Base-by-base conservation (phyloP, 768 basidiomycete species). In the Suillus weaverae region DNA sequence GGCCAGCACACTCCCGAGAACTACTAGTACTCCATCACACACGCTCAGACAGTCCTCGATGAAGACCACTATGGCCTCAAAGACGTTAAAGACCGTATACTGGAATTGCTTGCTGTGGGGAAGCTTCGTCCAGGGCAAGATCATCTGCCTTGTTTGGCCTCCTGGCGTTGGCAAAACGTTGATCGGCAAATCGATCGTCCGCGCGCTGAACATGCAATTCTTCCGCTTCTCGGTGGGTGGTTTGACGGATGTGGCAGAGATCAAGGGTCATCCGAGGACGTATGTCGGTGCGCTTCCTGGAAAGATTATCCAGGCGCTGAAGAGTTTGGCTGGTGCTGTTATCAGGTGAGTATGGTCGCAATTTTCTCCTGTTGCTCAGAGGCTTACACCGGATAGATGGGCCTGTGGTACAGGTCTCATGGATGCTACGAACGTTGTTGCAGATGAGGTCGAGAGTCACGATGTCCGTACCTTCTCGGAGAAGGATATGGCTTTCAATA, bases 401-500 rank as follows among this genome's bases (percentile, higher is more conserved):
- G 98, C 96, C 54, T 94, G 97, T 67, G 97, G 97, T 38, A 99
- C 97, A 11, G 96, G 97, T 64, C 81, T 99, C 60, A 99, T 99
- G 97, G 90, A 86, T 64, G 91, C 95, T 4, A 96, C 94, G 51
- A 96, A 96, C 80, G 92, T 91, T 50, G 90, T 98, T 60, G 95
- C 97, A 33, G 92, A 96, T 64, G 94, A 95, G 62, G 85, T 99
- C 50, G 97, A 99, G 80, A 85, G 88, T 64, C 85, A 91, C 67
- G 97, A 97, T 66, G 94, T 97, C 64, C 88, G 97, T 69, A 99
- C 97, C 2, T 99, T 99, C 87, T 99, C 97, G 0, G 92, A 97
- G 35, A 99, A 99, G 81, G 97, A 99, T 80, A 99, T 99, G 97
- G 96, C 97, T 0, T 99, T 99, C 88, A 99, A 99, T 79, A 95